phyloP scores from a whole-genome alignment of 1,139 yeast species.

The Geotrichum fermentans region DNA sequence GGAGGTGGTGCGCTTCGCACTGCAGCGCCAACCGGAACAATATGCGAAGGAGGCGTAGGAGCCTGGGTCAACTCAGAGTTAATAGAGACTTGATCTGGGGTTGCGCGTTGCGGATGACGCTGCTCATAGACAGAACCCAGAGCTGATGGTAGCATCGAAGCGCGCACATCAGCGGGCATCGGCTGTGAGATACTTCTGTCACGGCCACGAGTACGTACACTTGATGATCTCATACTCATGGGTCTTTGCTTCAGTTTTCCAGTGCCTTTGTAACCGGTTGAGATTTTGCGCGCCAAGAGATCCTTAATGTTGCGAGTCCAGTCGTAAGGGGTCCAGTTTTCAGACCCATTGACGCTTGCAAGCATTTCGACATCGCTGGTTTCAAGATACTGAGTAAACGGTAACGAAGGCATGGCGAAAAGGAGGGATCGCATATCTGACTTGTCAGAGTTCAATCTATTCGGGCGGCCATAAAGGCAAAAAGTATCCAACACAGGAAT shows the following conservation, averaged over 20 bases:
- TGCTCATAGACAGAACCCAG: slow-evolving; percentile 10
- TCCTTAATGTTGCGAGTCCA: slow-evolving; percentile 68
- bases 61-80: not conserved
- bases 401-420: slow-evolving; percentile 88
- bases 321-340: slow-evolving; percentile 58
- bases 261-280: slow-evolving; percentile 77
- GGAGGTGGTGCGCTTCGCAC: slow-evolving; percentile 1
- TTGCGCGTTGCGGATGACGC: not conserved
- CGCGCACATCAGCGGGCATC: slow-evolving; percentile 7
- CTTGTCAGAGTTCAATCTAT: slow-evolving; percentile 81
- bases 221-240: slow-evolving; percentile 4
- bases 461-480: slow-evolving; percentile 87
- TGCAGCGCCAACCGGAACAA: not conserved
- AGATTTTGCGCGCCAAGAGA: slow-evolving; percentile 58
- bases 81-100: not conserved
- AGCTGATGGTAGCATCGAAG: slow-evolving; percentile 2
- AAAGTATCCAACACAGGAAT: slow-evolving; percentile 84
- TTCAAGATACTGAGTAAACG: slow-evolving; percentile 76
- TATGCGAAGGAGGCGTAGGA: slow-evolving; percentile 8
- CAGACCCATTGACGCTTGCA: slow-evolving; percentile 40
- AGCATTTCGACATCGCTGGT: slow-evolving; percentile 50
- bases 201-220: slow-evolving; percentile 8
- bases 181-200: slow-evolving; percentile 13
- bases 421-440: slow-evolving; percentile 70
- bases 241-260: slow-evolving; percentile 40